Percentiles rank a stretch among this genome's conserved stretches.
Conservation (phyloP, 139 green algal genomes). For the Chlamydomonas sphaeroides region DNA sequence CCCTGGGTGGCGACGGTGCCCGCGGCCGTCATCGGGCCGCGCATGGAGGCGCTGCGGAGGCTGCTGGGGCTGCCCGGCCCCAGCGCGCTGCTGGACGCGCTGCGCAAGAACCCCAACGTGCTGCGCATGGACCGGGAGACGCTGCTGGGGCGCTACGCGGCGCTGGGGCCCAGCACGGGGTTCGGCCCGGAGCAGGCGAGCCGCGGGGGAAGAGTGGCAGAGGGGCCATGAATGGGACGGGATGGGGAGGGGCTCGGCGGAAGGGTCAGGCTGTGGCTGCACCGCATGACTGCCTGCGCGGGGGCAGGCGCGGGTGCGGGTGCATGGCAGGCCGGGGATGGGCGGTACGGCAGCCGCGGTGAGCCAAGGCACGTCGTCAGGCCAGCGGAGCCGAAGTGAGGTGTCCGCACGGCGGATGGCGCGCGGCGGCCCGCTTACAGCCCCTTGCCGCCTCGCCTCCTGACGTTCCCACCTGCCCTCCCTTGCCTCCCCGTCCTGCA, state of each 20-base stretch:
- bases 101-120: conserved; percentile 64
- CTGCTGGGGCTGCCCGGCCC: conserved; percentile 35
- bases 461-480: too few relatives aligned
- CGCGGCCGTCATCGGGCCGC: background rate
- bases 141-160: conserved; percentile 40
- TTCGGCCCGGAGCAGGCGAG: conserved; percentile 37
- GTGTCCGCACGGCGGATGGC: too few relatives aligned
- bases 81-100: conserved; percentile 42
- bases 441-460: too few relatives aligned
- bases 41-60: conserved; percentile 9
- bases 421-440: too few relatives aligned
- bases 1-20: conserved; percentile 29
- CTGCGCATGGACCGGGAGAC: conserved; percentile 43
- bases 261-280: background rate
- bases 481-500: too few relatives aligned
- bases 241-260: background rate
- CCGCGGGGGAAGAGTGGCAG: too few relatives aligned
- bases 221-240: too few relatives aligned
- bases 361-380: too few relatives aligned
- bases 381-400: too few relatives aligned
- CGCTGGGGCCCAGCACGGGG: conserved; percentile 39
- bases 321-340: background rate
- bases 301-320: background rate
- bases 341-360: too few relatives aligned
- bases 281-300: too few relatives aligned